Conservation (phyloP, 1,139 yeast genomes). For the Taphrina deformans region DNA sequence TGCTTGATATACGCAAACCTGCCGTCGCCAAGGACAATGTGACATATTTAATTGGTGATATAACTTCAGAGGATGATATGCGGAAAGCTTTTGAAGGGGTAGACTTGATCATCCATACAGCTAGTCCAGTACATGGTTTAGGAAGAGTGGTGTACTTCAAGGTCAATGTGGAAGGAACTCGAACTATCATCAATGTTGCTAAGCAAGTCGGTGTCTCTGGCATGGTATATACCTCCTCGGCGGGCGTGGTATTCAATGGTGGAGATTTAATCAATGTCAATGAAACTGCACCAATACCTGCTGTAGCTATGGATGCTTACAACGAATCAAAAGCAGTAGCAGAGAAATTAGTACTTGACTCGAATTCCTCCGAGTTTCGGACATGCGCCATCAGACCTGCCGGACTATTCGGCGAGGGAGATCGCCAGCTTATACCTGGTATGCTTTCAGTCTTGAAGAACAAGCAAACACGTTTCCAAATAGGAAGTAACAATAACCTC, state of each 20-base stretch:
- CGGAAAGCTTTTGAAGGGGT: conserved; percentile 59
- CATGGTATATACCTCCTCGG: conserved; percentile 91
- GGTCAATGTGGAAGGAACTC: conserved; percentile 89
- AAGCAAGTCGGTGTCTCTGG: conserved; percentile 58
- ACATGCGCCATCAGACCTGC: conserved; percentile 95
- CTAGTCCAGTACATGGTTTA: conserved; percentile 92
- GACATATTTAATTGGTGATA: conserved; percentile 73
- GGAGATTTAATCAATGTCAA: conserved; percentile 86
- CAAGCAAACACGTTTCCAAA: conserved; percentile 88
- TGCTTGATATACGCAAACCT: conserved; percentile 68
- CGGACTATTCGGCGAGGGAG: conserved; percentile 98
- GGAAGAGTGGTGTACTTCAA: conserved; percentile 76
- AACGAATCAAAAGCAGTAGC: conserved; percentile 90
- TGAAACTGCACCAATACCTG: conserved; percentile 84
- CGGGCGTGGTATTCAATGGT: conserved; percentile 96
- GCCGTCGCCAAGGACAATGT: conserved; percentile 77
- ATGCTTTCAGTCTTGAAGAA: conserved; percentile 75
- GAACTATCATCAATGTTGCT: conserved; percentile 67
- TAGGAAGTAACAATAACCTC: conserved; percentile 88
- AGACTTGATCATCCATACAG: conserved; percentile 86
- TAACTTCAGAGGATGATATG: conserved; percentile 73
- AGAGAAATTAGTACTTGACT: conserved; percentile 73
- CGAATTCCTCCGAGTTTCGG: conserved; percentile 56
- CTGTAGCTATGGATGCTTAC: conserved; percentile 91
- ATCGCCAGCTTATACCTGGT: conserved; percentile 93